These are phyloP conservation scores for Candida freyschussii DNA, from an alignment of 1,139 yeast genomes.

Conservation along the genomic window DNA sequence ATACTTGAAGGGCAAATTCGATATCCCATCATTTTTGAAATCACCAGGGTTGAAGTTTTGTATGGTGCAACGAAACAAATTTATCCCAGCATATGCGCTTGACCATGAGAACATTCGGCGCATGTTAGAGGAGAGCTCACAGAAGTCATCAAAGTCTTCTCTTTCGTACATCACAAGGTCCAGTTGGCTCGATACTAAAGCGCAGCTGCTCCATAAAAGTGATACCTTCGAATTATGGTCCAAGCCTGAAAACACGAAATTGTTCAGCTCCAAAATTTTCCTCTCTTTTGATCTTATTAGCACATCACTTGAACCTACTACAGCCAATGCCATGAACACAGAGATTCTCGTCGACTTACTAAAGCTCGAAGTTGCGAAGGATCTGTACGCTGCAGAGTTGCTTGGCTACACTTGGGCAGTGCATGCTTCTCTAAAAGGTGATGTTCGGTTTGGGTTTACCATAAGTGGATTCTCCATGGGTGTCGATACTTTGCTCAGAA, in stretches of 20 bases:
- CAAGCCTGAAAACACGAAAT: constrained; percentile 31
- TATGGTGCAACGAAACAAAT: constrained; percentile 11
- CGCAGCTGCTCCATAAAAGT: constrained; percentile 28
- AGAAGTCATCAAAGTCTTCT: constrained; percentile 27
- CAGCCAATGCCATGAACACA: constrained; percentile 36
- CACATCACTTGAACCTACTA: constrained; percentile 27
- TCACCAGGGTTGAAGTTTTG: constrained; percentile 7
- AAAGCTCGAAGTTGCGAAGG: constrained; percentile 34
- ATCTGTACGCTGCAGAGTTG: constrained; percentile 46
- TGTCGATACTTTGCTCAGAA: constrained; percentile 24
- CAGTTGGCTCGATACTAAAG: constrained; percentile 23
- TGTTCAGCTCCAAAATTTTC: constrained; percentile 29
- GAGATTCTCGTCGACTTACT: constrained; percentile 48
- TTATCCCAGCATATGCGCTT: constrained; percentile 20
- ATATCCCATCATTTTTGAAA: constrained; percentile 11
- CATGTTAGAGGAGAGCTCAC: constrained; percentile 25
- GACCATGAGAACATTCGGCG: constrained; percentile 10
- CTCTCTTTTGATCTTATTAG: constrained; percentile 43
- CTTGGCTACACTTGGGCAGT: constrained; percentile 53
- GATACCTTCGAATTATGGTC: constrained; percentile 48
- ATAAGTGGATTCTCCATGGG: constrained; percentile 45
- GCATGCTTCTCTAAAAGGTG: constrained; percentile 46
- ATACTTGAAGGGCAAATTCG: constrained; percentile 25
- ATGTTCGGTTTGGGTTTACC: constrained; percentile 43
- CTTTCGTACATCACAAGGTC: constrained; percentile 31